Conservation (phyloP, 805 yeast species). For the Clavispora santaluciae region DNA sequence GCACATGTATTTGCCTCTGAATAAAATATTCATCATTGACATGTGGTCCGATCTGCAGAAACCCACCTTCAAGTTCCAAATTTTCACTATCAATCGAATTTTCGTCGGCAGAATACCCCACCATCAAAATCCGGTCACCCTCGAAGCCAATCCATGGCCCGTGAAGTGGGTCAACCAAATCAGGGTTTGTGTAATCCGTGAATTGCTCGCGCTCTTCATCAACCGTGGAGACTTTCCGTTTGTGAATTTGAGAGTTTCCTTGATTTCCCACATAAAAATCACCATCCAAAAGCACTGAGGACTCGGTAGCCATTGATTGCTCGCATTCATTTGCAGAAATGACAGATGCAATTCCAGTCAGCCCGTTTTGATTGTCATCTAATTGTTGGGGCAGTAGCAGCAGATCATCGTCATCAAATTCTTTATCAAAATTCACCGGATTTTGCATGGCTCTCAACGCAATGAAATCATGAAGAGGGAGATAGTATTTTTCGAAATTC, state of each 20-base stretch:
- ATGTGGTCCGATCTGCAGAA: not conserved
- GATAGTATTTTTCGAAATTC: constrained; percentile 51
- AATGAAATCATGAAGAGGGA: constrained; percentile 50
- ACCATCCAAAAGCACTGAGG: constrained; percentile 13
- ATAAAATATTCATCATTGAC: constrained; percentile 8
- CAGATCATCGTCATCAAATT: constrained; percentile 35
- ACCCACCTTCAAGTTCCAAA: constrained; percentile 18
- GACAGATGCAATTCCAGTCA: not conserved
- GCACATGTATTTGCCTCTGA: constrained; percentile 13
- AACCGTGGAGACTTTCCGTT: constrained; percentile 45
- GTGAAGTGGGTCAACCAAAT: constrained; percentile 40
- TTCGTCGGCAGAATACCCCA: constrained; percentile 22
- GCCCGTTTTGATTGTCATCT: not conserved
- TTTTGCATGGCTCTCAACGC: constrained; percentile 55
- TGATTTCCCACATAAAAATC: constrained; percentile 11
- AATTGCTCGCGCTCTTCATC: constrained; percentile 54
- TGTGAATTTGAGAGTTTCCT: constrained; percentile 7
- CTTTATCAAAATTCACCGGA: constrained; percentile 36
- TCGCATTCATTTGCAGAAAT: not conserved
- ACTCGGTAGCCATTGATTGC: constrained; percentile 1
- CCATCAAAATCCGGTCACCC: constrained; percentile 44
- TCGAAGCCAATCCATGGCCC: constrained; percentile 58
- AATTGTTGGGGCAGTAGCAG: constrained; percentile 5
- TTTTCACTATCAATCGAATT: constrained; percentile 6
- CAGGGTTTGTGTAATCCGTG: constrained; percentile 48